Evolutionary conservation across 768 basidiomycete species (phyloP).

Genomic region (Psilocybe cubensis): DNA sequence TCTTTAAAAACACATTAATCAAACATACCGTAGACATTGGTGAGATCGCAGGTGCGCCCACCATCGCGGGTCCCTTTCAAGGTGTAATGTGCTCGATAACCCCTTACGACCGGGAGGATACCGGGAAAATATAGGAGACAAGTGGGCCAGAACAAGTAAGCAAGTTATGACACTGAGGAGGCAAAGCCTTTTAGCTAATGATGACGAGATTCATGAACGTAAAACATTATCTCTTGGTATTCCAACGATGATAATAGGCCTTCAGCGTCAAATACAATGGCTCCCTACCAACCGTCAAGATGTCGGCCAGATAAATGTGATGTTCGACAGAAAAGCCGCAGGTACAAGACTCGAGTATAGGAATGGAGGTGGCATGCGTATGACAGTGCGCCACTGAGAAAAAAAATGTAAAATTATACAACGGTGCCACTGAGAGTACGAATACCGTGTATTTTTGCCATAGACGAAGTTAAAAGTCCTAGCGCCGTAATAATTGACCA

Average conservation of each 20-base stretch:
- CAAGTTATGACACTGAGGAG: slow-evolving; percentile 2
- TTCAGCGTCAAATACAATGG: not conserved
- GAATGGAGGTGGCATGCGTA: slow-evolving; percentile 15
- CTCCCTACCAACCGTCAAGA: slow-evolving; percentile 10
- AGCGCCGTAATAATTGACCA: slow-evolving; percentile 10
- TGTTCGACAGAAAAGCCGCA: not conserved
- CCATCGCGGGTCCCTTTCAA: not conserved
- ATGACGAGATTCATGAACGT: not conserved
- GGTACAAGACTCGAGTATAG: slow-evolving; percentile 7
- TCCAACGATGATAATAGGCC: not conserved
- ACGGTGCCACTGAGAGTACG: not conserved
- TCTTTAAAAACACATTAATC: slow-evolving; percentile 10
- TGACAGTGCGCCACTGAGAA: slow-evolving; percentile 11
- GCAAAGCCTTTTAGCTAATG: not conserved
- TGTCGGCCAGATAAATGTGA: not conserved
- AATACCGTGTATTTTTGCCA: slow-evolving; percentile 4
- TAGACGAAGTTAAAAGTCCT: slow-evolving; percentile 3
- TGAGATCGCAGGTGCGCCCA: slow-evolving; percentile 4
- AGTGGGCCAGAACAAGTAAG: slow-evolving; percentile 11
- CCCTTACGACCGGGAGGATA: slow-evolving; percentile 26
- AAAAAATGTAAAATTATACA: not conserved
- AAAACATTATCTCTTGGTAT: not conserved
- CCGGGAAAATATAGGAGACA: slow-evolving; percentile 21
- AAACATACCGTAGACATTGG: slow-evolving; percentile 13
- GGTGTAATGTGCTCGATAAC: slow-evolving; percentile 7